Percentiles rank a stretch among this genome's conserved stretches.
Evolutionary conservation across 805 yeast genomes (phyloP).

Genomic region (Wickerhamomyces canadensis): DNA sequence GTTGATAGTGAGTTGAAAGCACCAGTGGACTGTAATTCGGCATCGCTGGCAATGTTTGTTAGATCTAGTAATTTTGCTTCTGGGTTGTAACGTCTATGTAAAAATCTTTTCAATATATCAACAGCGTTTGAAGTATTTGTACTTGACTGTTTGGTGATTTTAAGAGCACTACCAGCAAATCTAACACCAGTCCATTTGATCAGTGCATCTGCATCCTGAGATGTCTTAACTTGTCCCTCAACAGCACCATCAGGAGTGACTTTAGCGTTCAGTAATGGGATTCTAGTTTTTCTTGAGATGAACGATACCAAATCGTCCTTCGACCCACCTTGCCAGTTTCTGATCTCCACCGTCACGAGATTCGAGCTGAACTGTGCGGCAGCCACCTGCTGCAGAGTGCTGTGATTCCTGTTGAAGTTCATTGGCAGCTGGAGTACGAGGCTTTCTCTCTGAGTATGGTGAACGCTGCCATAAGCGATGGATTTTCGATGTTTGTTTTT

Average conservation of each 20-base stretch:
- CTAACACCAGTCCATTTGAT: conserved; percentile 66
- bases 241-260: conserved; percentile 50
- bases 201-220: conserved; percentile 54
- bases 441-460: no score
- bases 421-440: not conserved
- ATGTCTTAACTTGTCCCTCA: conserved; percentile 50
- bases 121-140: conserved; percentile 42
- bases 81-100: conserved; percentile 63
- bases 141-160: conserved; percentile 29
- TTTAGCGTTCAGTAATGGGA: conserved; percentile 45
- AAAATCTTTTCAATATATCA: conserved; percentile 52
- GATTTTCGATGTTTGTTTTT: no score
- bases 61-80: conserved; percentile 64
- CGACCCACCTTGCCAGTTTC: conserved; percentile 80
- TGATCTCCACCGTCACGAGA: conserved; percentile 50
- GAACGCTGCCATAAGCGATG: no score
- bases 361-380: conserved; percentile 19
- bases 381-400: no score
- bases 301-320: conserved; percentile 64
- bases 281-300: conserved; percentile 58
- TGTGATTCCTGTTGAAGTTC: no score
- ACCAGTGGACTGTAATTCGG: conserved; percentile 51
- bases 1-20: conserved; percentile 56
- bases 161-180: conserved; percentile 70
- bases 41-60: conserved; percentile 59